phyloP scores from a whole-genome alignment of 257 asterid genomes.

The Nicotiana benthamiana region DNA sequence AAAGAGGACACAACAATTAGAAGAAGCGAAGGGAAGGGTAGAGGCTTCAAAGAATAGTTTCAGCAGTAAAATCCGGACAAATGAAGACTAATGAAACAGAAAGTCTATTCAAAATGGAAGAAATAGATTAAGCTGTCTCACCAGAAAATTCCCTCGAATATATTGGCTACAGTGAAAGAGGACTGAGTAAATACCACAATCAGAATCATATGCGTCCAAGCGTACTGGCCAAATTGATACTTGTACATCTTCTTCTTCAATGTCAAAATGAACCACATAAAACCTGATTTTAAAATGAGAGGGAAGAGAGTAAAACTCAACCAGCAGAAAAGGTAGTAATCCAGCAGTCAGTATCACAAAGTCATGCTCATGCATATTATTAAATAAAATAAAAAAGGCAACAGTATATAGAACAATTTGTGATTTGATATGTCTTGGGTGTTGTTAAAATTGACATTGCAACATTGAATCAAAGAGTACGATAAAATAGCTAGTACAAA shows the following conservation, averaged over 20 bases:
- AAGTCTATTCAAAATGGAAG: not conserved
- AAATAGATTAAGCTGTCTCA: slow-evolving; percentile 17
- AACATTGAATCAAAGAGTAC: not conserved
- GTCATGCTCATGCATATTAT: not conserved
- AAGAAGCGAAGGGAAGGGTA: not conserved
- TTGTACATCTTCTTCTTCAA: slow-evolving; percentile 87
- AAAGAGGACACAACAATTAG: not conserved
- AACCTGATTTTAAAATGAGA: slow-evolving; percentile 40
- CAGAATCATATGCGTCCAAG: slow-evolving; percentile 87
- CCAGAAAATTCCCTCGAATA: slow-evolving; percentile 85
- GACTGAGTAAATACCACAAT: slow-evolving; percentile 73
- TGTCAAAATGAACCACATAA: slow-evolving; percentile 85
- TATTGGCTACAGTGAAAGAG: slow-evolving; percentile 72
- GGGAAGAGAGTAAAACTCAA: slow-evolving; percentile 1
- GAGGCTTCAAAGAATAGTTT: not conserved
- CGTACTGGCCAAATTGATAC: slow-evolving; percentile 86
- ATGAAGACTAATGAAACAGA: not conserved
- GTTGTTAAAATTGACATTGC: not conserved
- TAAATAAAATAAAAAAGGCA: not conserved
- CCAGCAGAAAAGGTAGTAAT: not conserved
- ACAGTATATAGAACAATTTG: not conserved
- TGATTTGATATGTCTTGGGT: not conserved
- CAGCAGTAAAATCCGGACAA: not conserved
- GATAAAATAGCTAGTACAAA: slow-evolving; percentile 20
- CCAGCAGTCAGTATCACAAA: slow-evolving; percentile 1